phyloP scores from a whole-genome alignment of 306 rosid species.

The Cucumis sativus region DNA sequence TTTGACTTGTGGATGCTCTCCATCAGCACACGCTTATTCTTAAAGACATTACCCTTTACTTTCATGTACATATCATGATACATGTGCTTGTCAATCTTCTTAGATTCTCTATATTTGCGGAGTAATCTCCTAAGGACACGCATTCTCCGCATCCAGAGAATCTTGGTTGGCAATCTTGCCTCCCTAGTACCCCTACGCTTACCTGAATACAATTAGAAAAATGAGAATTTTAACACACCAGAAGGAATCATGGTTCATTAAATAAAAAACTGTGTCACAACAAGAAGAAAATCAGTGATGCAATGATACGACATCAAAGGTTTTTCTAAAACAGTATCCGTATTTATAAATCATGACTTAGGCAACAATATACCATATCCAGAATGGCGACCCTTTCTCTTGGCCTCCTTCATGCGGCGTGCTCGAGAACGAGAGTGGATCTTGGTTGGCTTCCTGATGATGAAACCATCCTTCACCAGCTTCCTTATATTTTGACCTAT shows the following conservation, averaged over 20 bases:
- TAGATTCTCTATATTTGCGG: constrained; percentile 85
- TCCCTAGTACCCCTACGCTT: constrained; percentile 97
- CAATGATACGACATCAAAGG: neutral
- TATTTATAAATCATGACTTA: neutral
- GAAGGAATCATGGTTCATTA: neutral
- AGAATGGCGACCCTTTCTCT: constrained; percentile 93
- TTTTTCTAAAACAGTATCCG: neutral
- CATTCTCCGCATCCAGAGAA: constrained; percentile 98
- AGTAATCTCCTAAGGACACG: constrained; percentile 89
- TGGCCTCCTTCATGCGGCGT: constrained; percentile 89
- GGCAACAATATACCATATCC: constrained; percentile 55
- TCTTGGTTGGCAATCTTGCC: constrained; percentile 90
- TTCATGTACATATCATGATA: constrained; percentile 98
- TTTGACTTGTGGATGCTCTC: constrained; percentile 95
- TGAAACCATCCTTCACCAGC: constrained; percentile 95
- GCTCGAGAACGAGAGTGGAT: constrained; percentile 97
- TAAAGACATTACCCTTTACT: constrained; percentile 95
- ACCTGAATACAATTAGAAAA: constrained; percentile 28
- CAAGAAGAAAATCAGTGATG: neutral
- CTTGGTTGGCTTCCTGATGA: constrained; percentile 97
- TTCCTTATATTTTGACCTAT: constrained; percentile 90
- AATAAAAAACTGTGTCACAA: neutral
- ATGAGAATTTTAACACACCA: neutral
- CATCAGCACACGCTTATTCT: constrained; percentile 91
- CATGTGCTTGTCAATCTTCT: constrained; percentile 97